Evolutionary conservation across 2,329 filamentous ascomycete genomes (phyloP), one percentile per base, ranked within the genome.

Genomic region (Phaeosphaeriaceae sp.): DNA sequence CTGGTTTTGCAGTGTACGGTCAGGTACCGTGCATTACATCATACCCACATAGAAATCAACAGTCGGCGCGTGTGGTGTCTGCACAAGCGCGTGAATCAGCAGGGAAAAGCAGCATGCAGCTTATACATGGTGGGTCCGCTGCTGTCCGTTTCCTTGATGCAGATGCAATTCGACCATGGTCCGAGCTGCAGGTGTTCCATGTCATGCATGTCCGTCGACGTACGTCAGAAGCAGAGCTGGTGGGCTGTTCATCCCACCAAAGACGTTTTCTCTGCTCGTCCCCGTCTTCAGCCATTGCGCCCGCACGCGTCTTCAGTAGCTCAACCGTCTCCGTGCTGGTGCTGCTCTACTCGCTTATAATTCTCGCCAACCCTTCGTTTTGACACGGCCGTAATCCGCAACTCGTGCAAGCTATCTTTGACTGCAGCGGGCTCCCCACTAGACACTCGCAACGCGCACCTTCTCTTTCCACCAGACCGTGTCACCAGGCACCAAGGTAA

Each of bases 11-110:
- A n/a, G n/a, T n/a, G n/a, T n/a, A n/a, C n/a, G 42, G 19, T 22
- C 42, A 45, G 57, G 56, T 46, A 31, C 50, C 42, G 58, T n/a
- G n/a, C n/a, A n/a, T 67, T 61, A 69, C 67, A 63, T 68, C 60
- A 67, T 66, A 48, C 65, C 56, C 58, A 60, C 55, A 41, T 44
- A 27, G 15, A 31, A 44, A 48, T 55, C 62, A 62, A 62, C 62
- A 62, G 56, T 52, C 42, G 50, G 24, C 45, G 57, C 41, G 52
- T 48, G n/a, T 36, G 31, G 31, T 36, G 31, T 36, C 7, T 36
- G 31, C 31, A 36, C 31, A 36, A 62, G 62, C 63, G 62, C 57
- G 56, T 68, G 63, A 53, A 62, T 60, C 56, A 55, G 48, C 42
- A 45, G 42, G 42, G 49, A 49, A 44, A 60, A 56, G 56, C 51